Percentiles rank a stretch among this genome's conserved stretches.
phyloP scores from a whole-genome alignment of 2,329 filamentous ascomycete species.

The Colletotrichum abscissum region DNA sequence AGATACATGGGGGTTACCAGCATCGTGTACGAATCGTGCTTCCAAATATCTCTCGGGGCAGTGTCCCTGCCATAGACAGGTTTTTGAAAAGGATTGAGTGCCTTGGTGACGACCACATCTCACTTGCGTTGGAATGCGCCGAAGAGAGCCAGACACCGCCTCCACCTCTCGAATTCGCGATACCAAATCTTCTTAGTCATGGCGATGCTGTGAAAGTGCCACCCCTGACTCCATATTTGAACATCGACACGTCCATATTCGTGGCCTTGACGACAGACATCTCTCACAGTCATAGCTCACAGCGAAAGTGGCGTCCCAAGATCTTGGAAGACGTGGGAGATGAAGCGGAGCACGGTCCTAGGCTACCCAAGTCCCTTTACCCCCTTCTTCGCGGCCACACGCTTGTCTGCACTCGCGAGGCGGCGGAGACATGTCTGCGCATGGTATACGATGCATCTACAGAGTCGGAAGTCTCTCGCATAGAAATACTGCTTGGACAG shows the following conservation, averaged over 20 bases:
- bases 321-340: slow-evolving; percentile 31
- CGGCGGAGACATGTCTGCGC: slow-evolving; percentile 49
- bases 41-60: slow-evolving; percentile 43
- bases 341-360: slow-evolving; percentile 34
- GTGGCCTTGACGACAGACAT: slow-evolving; percentile 53
- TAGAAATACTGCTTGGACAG: slow-evolving; percentile 21
- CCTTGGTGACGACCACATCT: slow-evolving; percentile 42
- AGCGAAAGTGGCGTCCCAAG: slow-evolving; percentile 46
- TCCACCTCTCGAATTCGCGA: slow-evolving; percentile 41
- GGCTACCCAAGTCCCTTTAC: slow-evolving; percentile 42
- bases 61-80: slow-evolving; percentile 44
- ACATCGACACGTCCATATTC: slow-evolving; percentile 54
- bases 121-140: slow-evolving; percentile 45
- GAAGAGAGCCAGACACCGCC: slow-evolving; percentile 36
- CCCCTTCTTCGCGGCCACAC: slow-evolving; percentile 44
- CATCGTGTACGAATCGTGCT: slow-evolving; percentile 50
- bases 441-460: slow-evolving; percentile 33
- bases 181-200: slow-evolving; percentile 45
- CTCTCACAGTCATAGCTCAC: slow-evolving; percentile 46
- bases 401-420: slow-evolving; percentile 51
- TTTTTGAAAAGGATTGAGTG: slow-evolving; percentile 44
- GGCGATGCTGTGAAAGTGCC: slow-evolving; percentile 38
- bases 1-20: slow-evolving; percentile 44
- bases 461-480: slow-evolving; percentile 20
- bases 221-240: slow-evolving; percentile 48